Evolutionary conservation across 352 stramenopile species (phyloP), one percentile per base, ranked within the genome.

Genomic region (Phytophthora cactorum): DNA sequence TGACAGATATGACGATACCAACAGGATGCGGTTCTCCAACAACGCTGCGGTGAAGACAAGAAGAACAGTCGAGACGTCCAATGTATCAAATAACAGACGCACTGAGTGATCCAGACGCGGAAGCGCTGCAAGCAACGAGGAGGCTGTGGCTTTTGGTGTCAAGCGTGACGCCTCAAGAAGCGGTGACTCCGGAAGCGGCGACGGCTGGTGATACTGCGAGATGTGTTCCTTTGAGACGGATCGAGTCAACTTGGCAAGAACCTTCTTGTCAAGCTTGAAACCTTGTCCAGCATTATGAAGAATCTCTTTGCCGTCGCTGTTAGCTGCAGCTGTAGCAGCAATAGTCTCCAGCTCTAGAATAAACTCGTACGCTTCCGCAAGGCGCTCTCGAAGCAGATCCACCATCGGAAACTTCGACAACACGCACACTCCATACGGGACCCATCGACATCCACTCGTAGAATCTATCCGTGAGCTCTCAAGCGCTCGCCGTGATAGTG

Each of bases 381-480:
- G 68, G 4, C 88, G 83, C 45, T 92, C 84, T 32, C 88, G 88
- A n/a, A 96, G 70, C 15, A 93, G 61, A 68, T 92, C 84, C 5
- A 94, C 77, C 25, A 96, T 77, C 11, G 88, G 83, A 53, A 92
- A 94, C 58, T 91, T 92, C n/a, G 88, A 96, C 49, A 91, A 52
- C 32, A 94, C 76, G 38, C 86, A 94, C 9, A 96, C 81, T 39
- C 88, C 88, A 41, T 93, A 95, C 22, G 87, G 87, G 0, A 93
- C 79, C 87, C 87, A 95, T 29, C 85, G 70, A 49, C 81, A 76
- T 9, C 70, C 74, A 43, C 61, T 64, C 8, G 73, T 52, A 14
- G 72, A 68, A 59, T 91, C 77, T 14, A 95, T 65, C 10, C 76
- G 77, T 1, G 78, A 77, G 44, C 77, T 87, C 38, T 91, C 82